These are phyloP conservation scores for Pyrus betulifolia DNA, from an alignment of 306 rosid species.

Conservation along the genomic window DNA sequence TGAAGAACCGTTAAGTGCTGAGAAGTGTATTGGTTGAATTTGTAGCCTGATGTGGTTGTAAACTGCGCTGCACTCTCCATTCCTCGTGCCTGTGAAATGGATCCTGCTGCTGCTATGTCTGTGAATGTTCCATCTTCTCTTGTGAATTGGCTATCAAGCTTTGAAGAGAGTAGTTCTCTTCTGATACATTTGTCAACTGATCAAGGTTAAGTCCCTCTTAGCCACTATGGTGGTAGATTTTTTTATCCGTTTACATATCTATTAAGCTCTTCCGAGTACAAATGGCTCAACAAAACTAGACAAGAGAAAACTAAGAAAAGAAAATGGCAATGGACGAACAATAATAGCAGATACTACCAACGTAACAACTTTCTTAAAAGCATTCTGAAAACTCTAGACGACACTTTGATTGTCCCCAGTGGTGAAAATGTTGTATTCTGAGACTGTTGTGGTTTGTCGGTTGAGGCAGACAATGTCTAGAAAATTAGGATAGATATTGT, in stretches of 20 bases:
- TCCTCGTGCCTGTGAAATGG: conserved; percentile 77
- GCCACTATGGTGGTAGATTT: neutral
- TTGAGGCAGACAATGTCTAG: neutral
- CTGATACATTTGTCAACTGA: conserved; percentile 86
- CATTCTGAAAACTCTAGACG: neutral
- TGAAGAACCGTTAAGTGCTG: conserved; percentile 6
- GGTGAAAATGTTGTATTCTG: neutral
- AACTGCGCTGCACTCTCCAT: conserved; percentile 87
- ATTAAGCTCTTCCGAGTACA: neutral
- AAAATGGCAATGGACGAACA: neutral
- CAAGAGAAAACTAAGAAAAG: neutral
- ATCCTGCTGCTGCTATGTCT: conserved; percentile 67
- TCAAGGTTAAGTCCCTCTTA: conserved; percentile 50
- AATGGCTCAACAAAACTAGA: neutral
- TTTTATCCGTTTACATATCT: neutral
- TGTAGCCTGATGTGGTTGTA: conserved; percentile 82
- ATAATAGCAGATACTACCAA: neutral
- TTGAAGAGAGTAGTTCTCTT: conserved; percentile 38
- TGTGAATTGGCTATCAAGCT: conserved; percentile 63
- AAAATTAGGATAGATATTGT: neutral
- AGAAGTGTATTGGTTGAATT: conserved; percentile 19
- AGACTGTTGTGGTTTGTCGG: neutral
- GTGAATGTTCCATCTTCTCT: conserved; percentile 78
- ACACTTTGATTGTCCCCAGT: neutral
- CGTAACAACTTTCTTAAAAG: neutral